These are phyloP conservation scores for Voacanga thouarsii DNA, from an alignment of 257 asterid genomes.

Conservation along the genomic window DNA sequence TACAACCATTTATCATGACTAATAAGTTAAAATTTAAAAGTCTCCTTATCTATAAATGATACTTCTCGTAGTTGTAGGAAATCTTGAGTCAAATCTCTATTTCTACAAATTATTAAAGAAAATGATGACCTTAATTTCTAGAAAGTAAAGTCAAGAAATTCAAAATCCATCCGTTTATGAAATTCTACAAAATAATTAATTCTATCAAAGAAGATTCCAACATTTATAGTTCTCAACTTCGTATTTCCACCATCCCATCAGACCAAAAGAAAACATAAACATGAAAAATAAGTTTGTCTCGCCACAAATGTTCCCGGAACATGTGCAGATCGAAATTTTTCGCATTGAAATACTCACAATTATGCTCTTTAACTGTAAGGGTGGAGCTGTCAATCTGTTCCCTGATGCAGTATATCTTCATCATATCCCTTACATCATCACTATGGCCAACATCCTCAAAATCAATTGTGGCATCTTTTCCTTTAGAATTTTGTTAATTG, in stretches of 20 bases:
- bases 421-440: constrained; percentile 37
- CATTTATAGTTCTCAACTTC: not conserved
- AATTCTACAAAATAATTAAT: not conserved
- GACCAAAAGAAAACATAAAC: not conserved
- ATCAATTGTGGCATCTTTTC: constrained; percentile 57
- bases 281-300: too few species aligned
- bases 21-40: too few species aligned
- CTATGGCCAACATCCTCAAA: constrained; percentile 72
- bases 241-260: not conserved
- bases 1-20: not conserved
- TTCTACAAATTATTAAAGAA: too few species aligned
- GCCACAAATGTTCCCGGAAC: too few species aligned
- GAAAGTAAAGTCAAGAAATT: too few species aligned
- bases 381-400: constrained; percentile 46
- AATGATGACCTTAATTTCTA: too few species aligned
- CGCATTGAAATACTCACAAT: constrained; percentile 28
- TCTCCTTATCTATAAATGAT: too few species aligned
- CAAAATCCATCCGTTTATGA: too few species aligned
- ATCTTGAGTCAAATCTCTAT: too few species aligned
- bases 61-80: too few species aligned
- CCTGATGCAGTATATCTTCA: constrained; percentile 45
- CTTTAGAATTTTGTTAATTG: constrained; percentile 23
- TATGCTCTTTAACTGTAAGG: constrained; percentile 26
- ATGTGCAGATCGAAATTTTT: not conserved
- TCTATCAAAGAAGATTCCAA: not conserved